Percentiles rank a stretch among this genome's conserved stretches.
Evolutionary conservation across 352 stramenopile species (phyloP).

Genomic region (Phytophthora melonis): DNA sequence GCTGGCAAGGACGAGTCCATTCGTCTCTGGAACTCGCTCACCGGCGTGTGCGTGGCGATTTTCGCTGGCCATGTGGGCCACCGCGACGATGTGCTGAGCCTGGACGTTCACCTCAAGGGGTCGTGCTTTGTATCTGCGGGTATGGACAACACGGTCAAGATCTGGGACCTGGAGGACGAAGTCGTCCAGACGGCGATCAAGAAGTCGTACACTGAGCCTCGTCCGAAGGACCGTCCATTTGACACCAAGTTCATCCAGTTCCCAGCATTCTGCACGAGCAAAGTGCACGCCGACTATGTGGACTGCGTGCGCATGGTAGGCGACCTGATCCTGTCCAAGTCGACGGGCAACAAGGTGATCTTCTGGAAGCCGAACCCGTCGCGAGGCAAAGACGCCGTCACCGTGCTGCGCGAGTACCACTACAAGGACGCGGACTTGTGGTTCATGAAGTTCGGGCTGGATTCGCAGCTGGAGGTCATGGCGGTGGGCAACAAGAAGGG

Average conservation of each 20-base stretch:
- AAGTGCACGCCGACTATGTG: conserved; percentile 93
- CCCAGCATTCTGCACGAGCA: conserved; percentile 92
- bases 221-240: conserved; percentile 72
- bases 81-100: conserved; percentile 88
- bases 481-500: conserved; percentile 87
- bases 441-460: conserved; percentile 90
- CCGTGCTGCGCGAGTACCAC: conserved; percentile 83
- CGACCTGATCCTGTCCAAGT: conserved; percentile 84
- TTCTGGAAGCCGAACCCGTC: conserved; percentile 93
- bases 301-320: conserved; percentile 90
- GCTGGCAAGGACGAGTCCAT: conserved; percentile 94
- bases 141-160: conserved; percentile 95
- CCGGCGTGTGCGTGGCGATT: conserved; percentile 88
- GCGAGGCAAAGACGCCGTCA: conserved; percentile 81
- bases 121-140: conserved; percentile 89
- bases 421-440: conserved; percentile 87
- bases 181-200: conserved; percentile 78
- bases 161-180: conserved; percentile 92
- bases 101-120: conserved; percentile 91
- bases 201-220: conserved; percentile 79
- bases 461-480: conserved; percentile 79
- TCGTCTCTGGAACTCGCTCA: conserved; percentile 93
- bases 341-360: conserved; percentile 89
- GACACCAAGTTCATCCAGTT: conserved; percentile 91
- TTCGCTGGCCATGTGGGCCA: conserved; percentile 94